These are phyloP conservation scores for Melanogaster broomeanus DNA, from an alignment of 768 basidiomycete species.

Conservation along the genomic window DNA sequence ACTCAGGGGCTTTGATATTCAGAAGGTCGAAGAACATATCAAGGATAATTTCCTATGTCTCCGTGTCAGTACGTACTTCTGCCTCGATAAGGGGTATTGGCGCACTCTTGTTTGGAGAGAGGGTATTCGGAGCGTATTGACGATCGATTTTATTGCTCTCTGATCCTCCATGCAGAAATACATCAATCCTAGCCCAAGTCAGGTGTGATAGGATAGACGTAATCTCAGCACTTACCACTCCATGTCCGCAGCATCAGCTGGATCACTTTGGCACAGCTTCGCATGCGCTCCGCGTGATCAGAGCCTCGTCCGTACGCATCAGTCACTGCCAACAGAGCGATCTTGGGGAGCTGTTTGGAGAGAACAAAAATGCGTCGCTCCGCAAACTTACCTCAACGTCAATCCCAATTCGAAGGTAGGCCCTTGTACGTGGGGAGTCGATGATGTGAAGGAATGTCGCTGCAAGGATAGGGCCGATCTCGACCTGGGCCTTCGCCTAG, in stretches of 20 bases:
- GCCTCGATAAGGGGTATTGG: neutral
- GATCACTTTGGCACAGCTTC: conserved; percentile 74
- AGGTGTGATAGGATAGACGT: conserved; percentile 1
- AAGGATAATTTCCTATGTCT: conserved; percentile 78
- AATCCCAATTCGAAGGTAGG: conserved; percentile 73
- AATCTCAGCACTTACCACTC: conserved; percentile 66
- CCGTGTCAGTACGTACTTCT: conserved; percentile 13
- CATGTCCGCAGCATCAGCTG: conserved; percentile 86
- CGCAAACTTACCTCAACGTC: conserved; percentile 79
- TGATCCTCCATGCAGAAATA: conserved; percentile 92
- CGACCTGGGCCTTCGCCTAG: conserved; percentile 89
- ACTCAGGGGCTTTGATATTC: conserved; percentile 88
- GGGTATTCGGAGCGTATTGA: conserved; percentile 87
- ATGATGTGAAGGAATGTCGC: conserved; percentile 80
- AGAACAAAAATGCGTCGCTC: neutral
- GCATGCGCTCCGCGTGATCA: conserved; percentile 79
- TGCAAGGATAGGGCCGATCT: conserved; percentile 77
- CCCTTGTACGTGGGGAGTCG: conserved; percentile 82
- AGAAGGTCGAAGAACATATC: conserved; percentile 94
- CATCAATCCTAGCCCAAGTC: conserved; percentile 64
- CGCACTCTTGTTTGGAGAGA: conserved; percentile 80
- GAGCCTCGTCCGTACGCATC: conserved; percentile 87
- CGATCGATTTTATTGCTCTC: conserved; percentile 79
- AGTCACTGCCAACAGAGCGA: conserved; percentile 86
- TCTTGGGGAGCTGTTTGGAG: conserved; percentile 41